Conservation (phyloP, 495 filamentous ascomycete species). For the Emericellopsis terricola region DNA sequence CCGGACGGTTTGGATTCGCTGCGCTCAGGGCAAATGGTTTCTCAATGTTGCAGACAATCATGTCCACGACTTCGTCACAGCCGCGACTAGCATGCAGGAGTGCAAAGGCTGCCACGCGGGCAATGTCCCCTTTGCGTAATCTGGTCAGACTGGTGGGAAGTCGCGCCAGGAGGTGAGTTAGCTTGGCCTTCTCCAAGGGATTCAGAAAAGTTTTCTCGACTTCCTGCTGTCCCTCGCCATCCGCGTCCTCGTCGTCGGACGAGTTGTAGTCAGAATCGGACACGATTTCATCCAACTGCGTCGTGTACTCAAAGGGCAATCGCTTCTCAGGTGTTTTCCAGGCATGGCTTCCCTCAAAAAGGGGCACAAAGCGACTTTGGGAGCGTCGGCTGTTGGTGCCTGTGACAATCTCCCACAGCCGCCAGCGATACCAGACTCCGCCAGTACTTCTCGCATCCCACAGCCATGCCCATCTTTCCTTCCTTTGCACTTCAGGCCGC, state of each 20-base stretch:
- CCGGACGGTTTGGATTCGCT: constrained; percentile 27
- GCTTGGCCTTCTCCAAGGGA: constrained; percentile 66
- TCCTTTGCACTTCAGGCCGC: constrained; percentile 53
- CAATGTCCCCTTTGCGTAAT: constrained; percentile 72
- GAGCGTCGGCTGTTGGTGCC: constrained; percentile 19
- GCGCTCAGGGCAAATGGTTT: constrained; percentile 50
- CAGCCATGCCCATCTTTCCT: constrained; percentile 86
- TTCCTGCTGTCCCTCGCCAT: constrained; percentile 35
- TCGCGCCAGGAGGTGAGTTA: constrained; percentile 62
- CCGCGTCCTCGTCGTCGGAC: constrained; percentile 72
- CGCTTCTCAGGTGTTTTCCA: constrained; percentile 53
- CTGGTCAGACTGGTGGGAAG: constrained; percentile 59
- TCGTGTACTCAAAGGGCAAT: constrained; percentile 58
- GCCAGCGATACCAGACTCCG: constrained; percentile 81
- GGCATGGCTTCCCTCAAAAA: constrained; percentile 52
- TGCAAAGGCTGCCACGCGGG: constrained; percentile 73
- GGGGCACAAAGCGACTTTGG: constrained; percentile 24
- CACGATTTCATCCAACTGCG: constrained; percentile 55
- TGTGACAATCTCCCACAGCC: constrained; percentile 69
- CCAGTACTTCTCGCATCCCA: constrained; percentile 72
- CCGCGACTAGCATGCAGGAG: constrained; percentile 63
- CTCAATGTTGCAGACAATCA: constrained; percentile 67
- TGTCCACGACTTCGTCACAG: constrained; percentile 76
- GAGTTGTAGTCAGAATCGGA: constrained; percentile 74
- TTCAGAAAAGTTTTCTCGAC: constrained; percentile 58